Base-by-base conservation (phyloP, 768 basidiomycete genomes). In the Trametes coccinea region DNA sequence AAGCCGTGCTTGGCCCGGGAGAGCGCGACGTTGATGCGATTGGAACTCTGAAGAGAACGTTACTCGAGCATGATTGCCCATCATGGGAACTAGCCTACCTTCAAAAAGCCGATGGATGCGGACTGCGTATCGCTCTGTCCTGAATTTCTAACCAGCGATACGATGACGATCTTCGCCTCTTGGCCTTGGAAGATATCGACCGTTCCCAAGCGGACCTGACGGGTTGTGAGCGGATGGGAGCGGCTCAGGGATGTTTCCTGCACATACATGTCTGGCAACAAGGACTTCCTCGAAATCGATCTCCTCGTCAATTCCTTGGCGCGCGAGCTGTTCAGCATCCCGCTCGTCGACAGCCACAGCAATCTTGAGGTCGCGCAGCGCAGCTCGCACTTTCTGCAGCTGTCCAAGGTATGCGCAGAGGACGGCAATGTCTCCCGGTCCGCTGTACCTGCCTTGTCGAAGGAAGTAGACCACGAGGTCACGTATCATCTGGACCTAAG, bases 111-210 rank as follows among this genome's bases (percentile, higher is more conserved):
- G 54, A 92, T 90, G 5, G 74, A 70, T 1, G 66, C 65, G 5
- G 67, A 62, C 0, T 49, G 57, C 0, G 56, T 57, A 5, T 56
- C 57, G 10, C 55, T 62, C 31, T 47, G 57, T 7, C 89, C 89
- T 0, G 83, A 79, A 67, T 92, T 92, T 45, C 90, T 77, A 10
- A 92, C 90, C 11, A 90, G 78, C 0, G 88, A 90, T 8, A 92
- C 76, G 30, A 92, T 89, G 34, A 92, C 82, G 54, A 92, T 81
- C 77, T 87, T 61, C 1, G 82, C 86, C 74, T 90, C 89, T 60
- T 88, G 84, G 2, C 89, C 90, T 72, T 92, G 91, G 68, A 84
- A 92, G 52, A 87, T 90, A 63, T 93, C 90, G 1, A 92, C 82
- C 0, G 90, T 92, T 5, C 90, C 82, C 5, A 92, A 75, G 7